phyloP scores from a whole-genome alignment of 2,329 filamentous ascomycete species.

The Botrytis squamosa region DNA sequence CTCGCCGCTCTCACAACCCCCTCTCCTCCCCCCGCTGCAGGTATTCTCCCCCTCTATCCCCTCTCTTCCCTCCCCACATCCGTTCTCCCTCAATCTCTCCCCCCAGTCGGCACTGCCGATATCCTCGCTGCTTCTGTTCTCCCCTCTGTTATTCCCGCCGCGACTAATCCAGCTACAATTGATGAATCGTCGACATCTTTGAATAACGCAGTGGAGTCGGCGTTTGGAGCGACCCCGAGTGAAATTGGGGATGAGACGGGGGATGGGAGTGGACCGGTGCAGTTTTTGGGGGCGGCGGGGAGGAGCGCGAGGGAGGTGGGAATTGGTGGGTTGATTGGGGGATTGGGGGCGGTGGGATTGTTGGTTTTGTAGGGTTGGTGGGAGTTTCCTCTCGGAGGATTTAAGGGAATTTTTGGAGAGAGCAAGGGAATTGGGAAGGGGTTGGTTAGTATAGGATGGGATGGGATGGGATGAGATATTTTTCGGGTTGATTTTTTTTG shows the following conservation, averaged over 20 bases:
- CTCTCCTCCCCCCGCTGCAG: neutral
- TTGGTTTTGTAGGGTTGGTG: neutral
- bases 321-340: neutral
- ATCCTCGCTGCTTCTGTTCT: neutral
- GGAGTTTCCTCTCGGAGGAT: neutral
- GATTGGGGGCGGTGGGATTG: neutral
- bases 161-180: neutral
- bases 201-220: neutral
- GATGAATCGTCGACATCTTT: neutral
- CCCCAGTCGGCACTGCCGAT: neutral
- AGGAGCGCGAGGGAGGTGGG: neutral
- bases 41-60: neutral
- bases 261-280: neutral
- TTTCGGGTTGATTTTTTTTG: neutral
- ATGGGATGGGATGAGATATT: neutral
- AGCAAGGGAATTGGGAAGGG: neutral
- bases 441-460: neutral
- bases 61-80: neutral
- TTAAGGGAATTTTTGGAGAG: neutral
- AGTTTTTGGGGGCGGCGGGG: neutral
- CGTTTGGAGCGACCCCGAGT: neutral
- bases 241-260: neutral
- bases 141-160: neutral
- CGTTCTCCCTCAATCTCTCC: neutral
- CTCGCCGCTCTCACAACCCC: neutral